Conservation (phyloP, 1,284 basidiomycete species). For the Bjerkandera adusta region DNA sequence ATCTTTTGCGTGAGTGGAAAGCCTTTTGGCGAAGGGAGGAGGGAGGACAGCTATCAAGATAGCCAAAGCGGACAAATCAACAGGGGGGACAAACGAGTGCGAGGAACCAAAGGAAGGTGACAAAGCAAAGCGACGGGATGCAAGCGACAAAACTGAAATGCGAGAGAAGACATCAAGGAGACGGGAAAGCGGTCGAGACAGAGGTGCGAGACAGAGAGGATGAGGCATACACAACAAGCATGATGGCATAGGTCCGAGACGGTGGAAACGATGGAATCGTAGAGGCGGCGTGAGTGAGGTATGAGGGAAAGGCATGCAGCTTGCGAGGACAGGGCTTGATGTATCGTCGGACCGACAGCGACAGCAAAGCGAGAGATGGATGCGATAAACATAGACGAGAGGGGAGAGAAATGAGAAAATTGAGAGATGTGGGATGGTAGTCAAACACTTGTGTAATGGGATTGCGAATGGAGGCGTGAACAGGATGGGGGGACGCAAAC, state of each 20-base stretch:
- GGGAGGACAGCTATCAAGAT: not conserved
- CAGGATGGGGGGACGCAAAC: slow-evolving; percentile 12
- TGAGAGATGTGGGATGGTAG: slow-evolving; percentile 13
- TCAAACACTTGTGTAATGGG: slow-evolving; percentile 20
- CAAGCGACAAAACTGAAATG: not conserved
- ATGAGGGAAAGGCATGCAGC: slow-evolving; percentile 16
- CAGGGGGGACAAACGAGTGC: slow-evolving; percentile 16
- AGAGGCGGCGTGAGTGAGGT: slow-evolving; percentile 1
- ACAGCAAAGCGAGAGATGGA: slow-evolving; percentile 10
- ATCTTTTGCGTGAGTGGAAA: no score
- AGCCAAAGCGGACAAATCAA: not conserved
- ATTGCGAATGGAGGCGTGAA: slow-evolving; percentile 10
- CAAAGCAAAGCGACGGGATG: slow-evolving; percentile 12
- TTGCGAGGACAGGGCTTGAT: slow-evolving; percentile 15
- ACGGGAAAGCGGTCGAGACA: not conserved
- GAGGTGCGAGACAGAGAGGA: no score
- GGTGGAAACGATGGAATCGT: slow-evolving; percentile 1
- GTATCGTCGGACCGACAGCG: slow-evolving; percentile 14
- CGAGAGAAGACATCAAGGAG: slow-evolving; percentile 1
- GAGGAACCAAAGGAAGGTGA: slow-evolving; percentile 16
- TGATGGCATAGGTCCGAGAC: slow-evolving; percentile 10
- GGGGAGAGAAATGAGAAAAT: slow-evolving; percentile 12
- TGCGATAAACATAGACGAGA: slow-evolving; percentile 19
- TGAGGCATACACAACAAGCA: slow-evolving; percentile 12
- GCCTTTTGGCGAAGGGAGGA: not conserved